Evolutionary conservation across 768 basidiomycete genomes (phyloP), one percentile per base, ranked within the genome.

Genomic region (Psilocybe subaeruginosa): DNA sequence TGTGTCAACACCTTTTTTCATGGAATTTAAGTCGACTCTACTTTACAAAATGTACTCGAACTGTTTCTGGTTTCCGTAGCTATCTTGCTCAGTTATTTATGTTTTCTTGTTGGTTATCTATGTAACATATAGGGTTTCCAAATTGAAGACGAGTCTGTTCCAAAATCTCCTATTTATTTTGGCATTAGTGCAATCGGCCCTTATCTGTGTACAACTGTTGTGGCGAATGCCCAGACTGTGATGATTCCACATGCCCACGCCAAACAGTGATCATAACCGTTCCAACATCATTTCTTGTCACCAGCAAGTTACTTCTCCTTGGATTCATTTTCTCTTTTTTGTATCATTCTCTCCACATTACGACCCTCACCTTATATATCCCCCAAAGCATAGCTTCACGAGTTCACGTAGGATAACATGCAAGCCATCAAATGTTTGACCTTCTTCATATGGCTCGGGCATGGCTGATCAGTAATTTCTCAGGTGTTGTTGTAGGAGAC

Each of bases 401-500:
- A 65, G 33, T 59, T 58, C 61, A 41, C 58, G 60, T 64, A 71
- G 66, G 68, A 68, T 74, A 80, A 67, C 73, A 94, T 94, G 92
- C 92, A 94, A 82, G 90, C 92, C 73, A 95, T 94, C 72, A 94
- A 95, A 85, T 95, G 93, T 92, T 69, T 64, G 87, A 78, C 58
- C 45, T 51, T 67, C 53, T 56, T 54, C 59, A 17, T 54, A 43
- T 56, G 61, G 50, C 58, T 46, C 54, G 57, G 69, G 53, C 65
- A 59, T 61, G 66, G 71, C 78, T 81, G 68, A 75, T 70, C 58
- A 35, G 58, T 70, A 60, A 68, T 63, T 67, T 70, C 64, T 46
- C 73, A 97, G 95, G 95, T 83, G 95, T 98, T 77, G 95, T 98
- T 72, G 95, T 98, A 55, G 95, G 95, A 72, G 96, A 98, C 82